Percentiles rank a stretch among this genome's conserved stretches.
These are phyloP conservation scores for Diutina siamensis DNA, from an alignment of 1,139 yeast species.

Conservation along the genomic window DNA sequence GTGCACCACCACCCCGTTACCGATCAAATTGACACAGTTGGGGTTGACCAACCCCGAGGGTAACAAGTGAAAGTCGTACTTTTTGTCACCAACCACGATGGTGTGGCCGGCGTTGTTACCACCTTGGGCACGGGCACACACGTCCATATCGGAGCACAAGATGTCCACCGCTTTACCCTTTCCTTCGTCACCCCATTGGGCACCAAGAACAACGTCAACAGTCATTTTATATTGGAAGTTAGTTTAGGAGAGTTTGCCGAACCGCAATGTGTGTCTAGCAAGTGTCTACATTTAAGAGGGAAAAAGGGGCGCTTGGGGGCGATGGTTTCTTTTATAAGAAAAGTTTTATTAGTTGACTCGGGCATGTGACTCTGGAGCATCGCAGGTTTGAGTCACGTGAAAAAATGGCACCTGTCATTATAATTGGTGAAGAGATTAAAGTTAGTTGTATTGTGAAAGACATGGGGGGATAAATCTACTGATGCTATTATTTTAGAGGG, in stretches of 20 bases:
- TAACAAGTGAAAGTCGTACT: constrained; percentile 96
- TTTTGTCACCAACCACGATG: constrained; percentile 76
- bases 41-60: constrained; percentile 96
- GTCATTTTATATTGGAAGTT: constrained; percentile 28
- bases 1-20: constrained; percentile 95
- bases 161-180: constrained; percentile 95
- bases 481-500: no score
- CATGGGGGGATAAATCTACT: no score
- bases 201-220: constrained; percentile 83
- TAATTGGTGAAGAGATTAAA: no score
- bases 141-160: constrained; percentile 86
- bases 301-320: neutral
- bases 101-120: constrained; percentile 99
- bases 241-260: neutral
- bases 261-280: neutral
- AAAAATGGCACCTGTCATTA: no score
- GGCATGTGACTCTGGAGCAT: neutral
- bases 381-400: neutral
- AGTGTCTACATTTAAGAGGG: constrained; percentile 1
- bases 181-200: constrained; percentile 99
- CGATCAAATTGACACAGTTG: constrained; percentile 78
- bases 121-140: constrained; percentile 97
- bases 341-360: neutral
- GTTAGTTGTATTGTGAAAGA: no score
- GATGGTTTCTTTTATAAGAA: neutral